Base-by-base conservation (phyloP, 306 rosid species). In the Senna tora region DNA sequence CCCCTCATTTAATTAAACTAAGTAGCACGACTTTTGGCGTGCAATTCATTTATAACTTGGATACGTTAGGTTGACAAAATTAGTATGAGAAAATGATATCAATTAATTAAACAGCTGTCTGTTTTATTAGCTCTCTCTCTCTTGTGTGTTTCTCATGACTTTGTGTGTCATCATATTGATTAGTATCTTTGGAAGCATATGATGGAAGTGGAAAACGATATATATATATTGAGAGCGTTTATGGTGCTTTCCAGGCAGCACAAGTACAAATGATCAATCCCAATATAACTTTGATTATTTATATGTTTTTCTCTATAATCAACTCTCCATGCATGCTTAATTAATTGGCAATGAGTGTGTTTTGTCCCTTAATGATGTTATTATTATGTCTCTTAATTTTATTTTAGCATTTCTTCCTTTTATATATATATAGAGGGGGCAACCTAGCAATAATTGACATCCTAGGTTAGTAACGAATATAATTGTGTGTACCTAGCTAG, bases 381-480 rank as follows among this genome's bases (percentile, higher is more conserved):
- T 25, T 25, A 25, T 25, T n/a, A n/a, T n/a, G n/a, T 69, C 69
- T 62, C 39, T 46, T 32, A 53, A 10, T 72, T 71, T 4, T 9
- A 2, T 2, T 20, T 63, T 41, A 15, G 1, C 0, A 21, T 41
- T 21, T 25, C 4, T 55, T 30, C 2, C 20, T 59, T 67, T 73
- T 17, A 21, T 22, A 70, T 65, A 20, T 62, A 38, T 68, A 49
- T 12, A 58, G 54, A 54, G 64, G 69, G 77, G 57, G 39, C 20
- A 57, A 5, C 46, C 52, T 78, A 69, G 65, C 81, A 82, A 82
- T 82, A 82, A 82, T 82, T 65, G 81, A 82, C 61, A 78, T 82
- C 86, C 69, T 78, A 82, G 83, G 76, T 82, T 82, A 71, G 71
- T 5, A 28, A 46, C 61, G 5, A 75, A 3, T 54, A 78, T 82